Evolutionary conservation across 2,329 filamentous ascomycete species (phyloP).

Genomic region (Alternaria infectoria): DNA sequence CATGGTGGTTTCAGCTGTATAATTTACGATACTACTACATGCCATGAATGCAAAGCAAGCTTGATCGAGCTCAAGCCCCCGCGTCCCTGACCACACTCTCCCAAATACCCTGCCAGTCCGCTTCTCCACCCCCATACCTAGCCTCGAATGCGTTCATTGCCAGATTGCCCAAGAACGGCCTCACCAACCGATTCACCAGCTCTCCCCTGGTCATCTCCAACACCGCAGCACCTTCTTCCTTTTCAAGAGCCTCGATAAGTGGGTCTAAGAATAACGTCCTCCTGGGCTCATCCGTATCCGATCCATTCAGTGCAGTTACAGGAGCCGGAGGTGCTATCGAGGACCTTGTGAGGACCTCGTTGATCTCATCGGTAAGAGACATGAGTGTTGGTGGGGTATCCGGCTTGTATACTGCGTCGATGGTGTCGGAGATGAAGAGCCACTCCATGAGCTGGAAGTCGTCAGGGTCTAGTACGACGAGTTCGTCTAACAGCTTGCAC

Average conservation of each 20-base stretch:
- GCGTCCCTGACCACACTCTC: conserved; percentile 41
- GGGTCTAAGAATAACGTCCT: conserved; percentile 54
- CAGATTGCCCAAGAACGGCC: conserved; percentile 88
- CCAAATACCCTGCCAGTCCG: conserved; percentile 42
- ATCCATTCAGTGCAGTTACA: not conserved
- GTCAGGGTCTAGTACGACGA: conserved; percentile 87
- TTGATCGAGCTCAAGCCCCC: conserved; percentile 7
- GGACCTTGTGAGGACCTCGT: conserved; percentile 67
- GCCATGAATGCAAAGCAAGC: not conserved
- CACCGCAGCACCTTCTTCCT: conserved; percentile 51
- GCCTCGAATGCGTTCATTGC: conserved; percentile 95
- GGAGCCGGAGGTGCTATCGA: conserved; percentile 8
- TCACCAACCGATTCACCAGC: conserved; percentile 76
- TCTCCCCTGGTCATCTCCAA: conserved; percentile 62
- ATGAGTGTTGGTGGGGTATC: conserved; percentile 67
- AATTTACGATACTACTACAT: not conserved
- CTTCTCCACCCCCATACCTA: conserved; percentile 78
- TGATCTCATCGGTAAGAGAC: conserved; percentile 83
- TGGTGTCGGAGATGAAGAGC: conserved; percentile 96
- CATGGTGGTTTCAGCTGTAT: not conserved
- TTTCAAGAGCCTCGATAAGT: conserved; percentile 41
- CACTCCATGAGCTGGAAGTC: conserved; percentile 99
- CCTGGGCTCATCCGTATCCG: conserved; percentile 24
- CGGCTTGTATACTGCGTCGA: conserved; percentile 90
- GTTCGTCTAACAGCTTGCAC: conserved; percentile 87